These are phyloP conservation scores for Pugionium cornutum DNA, from an alignment of 345 rosid species.

Conservation along the genomic window DNA sequence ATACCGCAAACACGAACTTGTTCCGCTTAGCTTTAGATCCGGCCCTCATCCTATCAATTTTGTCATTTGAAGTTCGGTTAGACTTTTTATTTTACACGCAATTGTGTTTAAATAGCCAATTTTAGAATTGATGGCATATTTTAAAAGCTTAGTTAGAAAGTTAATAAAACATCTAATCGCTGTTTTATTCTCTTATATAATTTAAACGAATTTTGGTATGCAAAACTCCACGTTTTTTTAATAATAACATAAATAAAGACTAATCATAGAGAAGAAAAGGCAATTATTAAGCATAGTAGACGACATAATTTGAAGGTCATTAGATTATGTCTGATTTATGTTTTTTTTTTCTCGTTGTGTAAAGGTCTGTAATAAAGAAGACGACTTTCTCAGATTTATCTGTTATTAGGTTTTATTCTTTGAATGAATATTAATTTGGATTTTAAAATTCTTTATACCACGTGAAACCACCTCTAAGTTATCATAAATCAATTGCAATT, in stretches of 20 bases:
- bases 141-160: no score
- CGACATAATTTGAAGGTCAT: slow-evolving; percentile 15
- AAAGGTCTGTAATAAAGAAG: slow-evolving; percentile 5
- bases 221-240: slow-evolving; percentile 22
- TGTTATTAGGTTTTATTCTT: background rate
- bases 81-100: no score
- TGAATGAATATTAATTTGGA: background rate
- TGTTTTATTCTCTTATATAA: slow-evolving; percentile 4
- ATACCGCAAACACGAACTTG: no score
- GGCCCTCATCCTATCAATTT: no score
- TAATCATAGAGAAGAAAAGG: slow-evolving; percentile 18
- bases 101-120: no score
- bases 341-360: background rate
- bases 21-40: no score
- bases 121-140: no score
- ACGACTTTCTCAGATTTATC: background rate
- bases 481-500: background rate
- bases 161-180: no score
- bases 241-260: slow-evolving; percentile 2
- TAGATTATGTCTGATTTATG: slow-evolving; percentile 11
- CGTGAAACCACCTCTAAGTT: slow-evolving; percentile 9
- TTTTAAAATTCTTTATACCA: slow-evolving; percentile 3
- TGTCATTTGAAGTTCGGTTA: no score
- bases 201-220: slow-evolving; percentile 7
- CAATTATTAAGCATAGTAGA: slow-evolving; percentile 10